Base-by-base conservation (phyloP, 306 rosid species). In the Dalbergia cultrata region DNA sequence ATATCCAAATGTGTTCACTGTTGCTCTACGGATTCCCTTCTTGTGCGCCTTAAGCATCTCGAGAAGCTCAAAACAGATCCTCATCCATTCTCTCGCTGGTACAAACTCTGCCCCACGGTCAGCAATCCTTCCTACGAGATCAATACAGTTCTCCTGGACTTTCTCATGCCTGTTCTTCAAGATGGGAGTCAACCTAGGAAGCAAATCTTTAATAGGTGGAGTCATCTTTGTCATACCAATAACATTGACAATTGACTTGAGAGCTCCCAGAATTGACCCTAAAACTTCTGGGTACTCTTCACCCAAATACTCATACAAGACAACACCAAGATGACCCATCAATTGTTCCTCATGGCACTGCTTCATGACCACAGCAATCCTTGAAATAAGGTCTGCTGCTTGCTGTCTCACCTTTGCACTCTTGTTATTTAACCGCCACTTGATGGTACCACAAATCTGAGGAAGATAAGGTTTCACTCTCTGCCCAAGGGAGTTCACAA, bases 181-280 rank as follows among this genome's bases (percentile, higher is more conserved):
- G 81, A 94, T 94, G 49, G 98, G 98, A 35, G 98, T 95, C 82
- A 95, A 80, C 65, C 98, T 88, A 33, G 98, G 98, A 75, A 95
- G 98, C 90, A 95, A 74, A 79, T 95, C 97, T 83, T 95, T 95
- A 26, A 95, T 95, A 26, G 98, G 98, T 26, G 98, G 98, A 13
- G 98, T 92, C 98, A 95, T 95, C 97, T 95, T 95, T 3, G 97
- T 95, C 98, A 95, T 95, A 81, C 98, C 98, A 37, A 95, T 95
- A 67, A 95, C 98, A 73, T 95, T 95, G 80, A 95, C 98, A 86
- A 95, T 95, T 9, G 98, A 96, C 84, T 95, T 95, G 12, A 95
- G 90, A 54, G 98, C 97, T 79, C 98, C 98, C 70, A 95, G 83
- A 81, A 95, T 95, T 14, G 97, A 95, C 57, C 98, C 98, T 12